Conservation (phyloP, 352 stramenopile genomes). For the Thraustochytrium sp. region DNA sequence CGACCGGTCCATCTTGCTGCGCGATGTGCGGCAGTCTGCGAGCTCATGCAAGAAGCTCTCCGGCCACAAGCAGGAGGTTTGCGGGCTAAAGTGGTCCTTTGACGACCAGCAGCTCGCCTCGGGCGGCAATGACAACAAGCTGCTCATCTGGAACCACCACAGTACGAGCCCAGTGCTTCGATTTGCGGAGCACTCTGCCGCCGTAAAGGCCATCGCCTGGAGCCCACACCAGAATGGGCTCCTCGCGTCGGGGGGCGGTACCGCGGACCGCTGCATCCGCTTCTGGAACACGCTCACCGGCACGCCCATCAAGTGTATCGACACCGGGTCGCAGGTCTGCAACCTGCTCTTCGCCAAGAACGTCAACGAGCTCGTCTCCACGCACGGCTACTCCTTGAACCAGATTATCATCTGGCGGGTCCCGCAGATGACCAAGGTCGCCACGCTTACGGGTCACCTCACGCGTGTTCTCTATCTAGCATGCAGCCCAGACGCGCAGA, state of each 20-base stretch:
- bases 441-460: constrained; percentile 47
- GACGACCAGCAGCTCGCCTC: constrained; percentile 90
- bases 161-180: constrained; percentile 39
- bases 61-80: constrained; percentile 94
- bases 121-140: constrained; percentile 94
- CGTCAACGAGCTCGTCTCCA: constrained; percentile 86
- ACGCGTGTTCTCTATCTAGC: constrained; percentile 91
- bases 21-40: constrained; percentile 71
- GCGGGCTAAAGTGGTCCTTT: constrained; percentile 90
- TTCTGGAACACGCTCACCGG: constrained; percentile 94
- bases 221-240: constrained; percentile 94
- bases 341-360: constrained; percentile 69
- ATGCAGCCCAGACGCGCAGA: constrained; percentile 87
- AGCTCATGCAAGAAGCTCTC: constrained; percentile 81
- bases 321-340: constrained; percentile 97
- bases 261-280: constrained; percentile 95
- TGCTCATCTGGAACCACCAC: constrained; percentile 86
- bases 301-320: constrained; percentile 82
- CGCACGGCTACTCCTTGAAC: constrained; percentile 95
- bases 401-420: constrained; percentile 98
- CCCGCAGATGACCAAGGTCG: constrained; percentile 82
- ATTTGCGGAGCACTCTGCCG: constrained; percentile 86
- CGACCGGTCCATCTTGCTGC: constrained; percentile 87
- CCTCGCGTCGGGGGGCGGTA: constrained; percentile 91
- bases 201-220: constrained; percentile 97